A percentile compares a stretch with the other conserved stretches of the same genome.
Evolutionary conservation across 2,329 filamentous ascomycete species (phyloP).

Genomic region (Arthrobotrys megalospora): DNA sequence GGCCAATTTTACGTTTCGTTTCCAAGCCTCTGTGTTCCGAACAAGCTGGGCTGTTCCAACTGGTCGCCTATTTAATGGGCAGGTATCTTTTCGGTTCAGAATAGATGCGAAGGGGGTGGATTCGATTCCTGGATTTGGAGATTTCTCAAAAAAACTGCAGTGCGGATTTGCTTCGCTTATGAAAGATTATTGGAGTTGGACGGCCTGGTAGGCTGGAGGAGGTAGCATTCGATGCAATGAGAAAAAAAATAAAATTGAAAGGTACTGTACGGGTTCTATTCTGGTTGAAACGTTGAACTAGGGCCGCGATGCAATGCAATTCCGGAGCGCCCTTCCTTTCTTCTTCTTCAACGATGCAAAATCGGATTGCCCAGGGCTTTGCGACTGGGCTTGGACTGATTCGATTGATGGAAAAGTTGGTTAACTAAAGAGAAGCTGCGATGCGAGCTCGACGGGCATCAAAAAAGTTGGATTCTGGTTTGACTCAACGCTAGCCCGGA

Average conservation of each 20-base stretch:
- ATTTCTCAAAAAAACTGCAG: constrained; percentile 26
- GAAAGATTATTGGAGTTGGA: constrained; percentile 9
- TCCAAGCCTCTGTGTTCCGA: constrained; percentile 25
- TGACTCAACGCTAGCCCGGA: constrained; percentile 44
- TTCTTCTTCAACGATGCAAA: constrained; percentile 16
- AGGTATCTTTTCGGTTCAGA: constrained; percentile 29
- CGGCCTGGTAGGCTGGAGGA: not conserved
- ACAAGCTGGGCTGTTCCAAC: constrained; percentile 21
- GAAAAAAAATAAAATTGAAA: constrained; percentile 25
- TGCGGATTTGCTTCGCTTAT: constrained; percentile 53
- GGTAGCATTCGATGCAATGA: constrained; percentile 25
- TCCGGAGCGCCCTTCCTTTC: constrained; percentile 15
- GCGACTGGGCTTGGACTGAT: constrained; percentile 8
- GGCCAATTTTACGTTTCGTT: constrained; percentile 30
- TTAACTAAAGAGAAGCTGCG: constrained; percentile 23
- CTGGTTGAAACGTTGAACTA: constrained; percentile 14
- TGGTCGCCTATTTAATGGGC: constrained; percentile 48
- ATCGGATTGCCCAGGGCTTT: constrained; percentile 12
- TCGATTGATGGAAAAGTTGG: constrained; percentile 26
- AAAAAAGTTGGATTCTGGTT: constrained; percentile 32
- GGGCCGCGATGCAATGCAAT: constrained; percentile 11
- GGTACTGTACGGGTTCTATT: not conserved
- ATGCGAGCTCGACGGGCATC: constrained; percentile 33
- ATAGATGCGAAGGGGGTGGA: constrained; percentile 45
- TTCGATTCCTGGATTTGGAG: constrained; percentile 55